These are phyloP conservation scores for Candida palmyrensis DNA, from an alignment of 805 yeast species.

Conservation along the genomic window DNA sequence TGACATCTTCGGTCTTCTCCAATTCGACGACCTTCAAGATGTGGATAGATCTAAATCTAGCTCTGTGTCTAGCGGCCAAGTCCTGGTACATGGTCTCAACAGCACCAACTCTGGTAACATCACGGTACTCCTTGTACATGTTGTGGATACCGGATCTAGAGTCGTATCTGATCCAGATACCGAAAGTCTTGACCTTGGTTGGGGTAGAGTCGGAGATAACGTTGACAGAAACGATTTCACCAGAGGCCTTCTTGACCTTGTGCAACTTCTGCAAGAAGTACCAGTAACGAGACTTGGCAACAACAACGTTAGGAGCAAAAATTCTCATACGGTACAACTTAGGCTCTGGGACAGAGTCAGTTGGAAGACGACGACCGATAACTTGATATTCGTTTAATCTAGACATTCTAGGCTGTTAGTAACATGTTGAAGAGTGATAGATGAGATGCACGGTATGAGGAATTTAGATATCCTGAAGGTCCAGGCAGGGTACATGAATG, in stretches of 20 bases:
- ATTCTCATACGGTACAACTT: conserved; percentile 99
- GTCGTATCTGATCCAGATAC: conserved; percentile 99
- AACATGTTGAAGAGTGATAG: conserved; percentile 6
- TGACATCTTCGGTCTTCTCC: conserved; percentile 95
- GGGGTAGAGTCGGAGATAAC: conserved; percentile 91
- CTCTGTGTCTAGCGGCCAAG: conserved; percentile 99
- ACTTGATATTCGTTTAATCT: conserved; percentile 99
- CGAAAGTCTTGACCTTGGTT: conserved; percentile 99
- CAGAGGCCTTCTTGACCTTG: conserved; percentile 99
- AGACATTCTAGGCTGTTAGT: conserved; percentile 54
- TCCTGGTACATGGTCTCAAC: conserved; percentile 98
- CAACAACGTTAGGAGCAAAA: conserved; percentile 98
- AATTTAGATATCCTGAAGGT: no score
- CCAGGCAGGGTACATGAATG: no score
- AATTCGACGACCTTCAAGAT: conserved; percentile 99
- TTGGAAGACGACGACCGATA: conserved; percentile 99
- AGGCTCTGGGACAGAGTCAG: conserved; percentile 98
- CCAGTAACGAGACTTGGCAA: conserved; percentile 99
- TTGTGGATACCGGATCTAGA: conserved; percentile 99
- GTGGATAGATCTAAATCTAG: conserved; percentile 99
- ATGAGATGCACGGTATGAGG: no score
- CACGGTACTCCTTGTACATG: conserved; percentile 99
- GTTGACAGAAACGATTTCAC: conserved; percentile 96
- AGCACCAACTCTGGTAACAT: conserved; percentile 97
- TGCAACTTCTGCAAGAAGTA: conserved; percentile 98